Evolutionary conservation across 306 rosid genomes (phyloP), one percentile per base, ranked within the genome.

Genomic region (Acacia acuminata): DNA sequence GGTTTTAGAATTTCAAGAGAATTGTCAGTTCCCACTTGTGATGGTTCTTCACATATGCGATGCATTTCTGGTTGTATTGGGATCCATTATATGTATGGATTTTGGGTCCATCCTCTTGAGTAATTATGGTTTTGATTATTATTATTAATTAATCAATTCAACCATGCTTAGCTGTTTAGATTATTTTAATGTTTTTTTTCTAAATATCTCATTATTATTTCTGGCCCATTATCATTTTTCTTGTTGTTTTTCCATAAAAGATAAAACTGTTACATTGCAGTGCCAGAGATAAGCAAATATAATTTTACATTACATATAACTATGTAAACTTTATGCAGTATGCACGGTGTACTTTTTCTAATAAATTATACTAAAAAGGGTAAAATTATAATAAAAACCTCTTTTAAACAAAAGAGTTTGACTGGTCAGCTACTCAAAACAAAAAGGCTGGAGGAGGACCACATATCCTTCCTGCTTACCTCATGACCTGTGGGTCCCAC

Each of bases 391-490:
- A 64, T 64, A 27, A 64, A 64, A 64, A 30, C 9, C 40, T 64
- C 20, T 30, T 53, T 64, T 64, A 64, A 27, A 27, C 38, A 25
- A 4, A 25, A 12, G 67, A 24, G 15, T 27, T 64, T 87, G 87
- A 87, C 87, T 25, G 74, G 90, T 87, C 90, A 87, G 79, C n/a
- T 55, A 40, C 82, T 50, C 55, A 36, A 42, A 73, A 75, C 42
- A 75, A 77, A 45, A 12, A 30, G 81, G 78, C 42, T 8, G 38
- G 45, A 77, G 34, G 55, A 80, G 84, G 87, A 77, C 67, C 83
- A 71, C 58, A 12, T 14, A 45, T 10, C 74, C 74, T n/a, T 69
- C 73, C 1, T 40, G 14, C 20, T 45, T 71, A 56, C 14, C 75
- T 71, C 36, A n/a, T 22, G 5, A 14, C n/a, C 12, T 43, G 75